These are phyloP conservation scores for Flueggea neowawraea DNA, from an alignment of 441 rosid genomes.

Conservation along the genomic window DNA sequence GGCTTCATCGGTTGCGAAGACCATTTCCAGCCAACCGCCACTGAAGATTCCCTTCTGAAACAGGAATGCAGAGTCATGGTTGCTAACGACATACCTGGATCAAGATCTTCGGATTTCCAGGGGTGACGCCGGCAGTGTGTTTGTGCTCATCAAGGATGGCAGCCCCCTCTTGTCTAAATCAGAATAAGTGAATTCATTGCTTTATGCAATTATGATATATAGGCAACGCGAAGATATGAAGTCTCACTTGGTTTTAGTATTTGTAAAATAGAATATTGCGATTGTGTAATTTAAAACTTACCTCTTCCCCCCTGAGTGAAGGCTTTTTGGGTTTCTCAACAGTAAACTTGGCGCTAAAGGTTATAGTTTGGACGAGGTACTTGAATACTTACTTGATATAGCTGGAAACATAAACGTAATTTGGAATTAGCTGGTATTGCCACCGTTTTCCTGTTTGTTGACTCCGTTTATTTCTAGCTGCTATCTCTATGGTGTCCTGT, in stretches of 20 bases:
- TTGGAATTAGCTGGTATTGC: too few species aligned
- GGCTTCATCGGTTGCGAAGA: constrained; percentile 76
- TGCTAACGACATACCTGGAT: constrained; percentile 92
- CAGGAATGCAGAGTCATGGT: constrained; percentile 77
- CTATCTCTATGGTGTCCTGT: too few species aligned
- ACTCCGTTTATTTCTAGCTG: too few species aligned
- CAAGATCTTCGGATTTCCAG: constrained; percentile 87
- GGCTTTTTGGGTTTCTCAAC: too few species aligned
- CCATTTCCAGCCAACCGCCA: constrained; percentile 93
- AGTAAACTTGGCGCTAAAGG: too few species aligned
- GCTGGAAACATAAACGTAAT: too few species aligned
- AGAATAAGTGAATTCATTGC: too few species aligned
- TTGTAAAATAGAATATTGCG: background rate
- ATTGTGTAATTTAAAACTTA: background rate
- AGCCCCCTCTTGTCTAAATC: constrained; percentile 45
- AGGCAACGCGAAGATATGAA: background rate
- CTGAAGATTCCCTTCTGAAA: constrained; percentile 65
- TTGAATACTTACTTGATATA: too few species aligned
- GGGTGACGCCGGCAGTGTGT: constrained; percentile 89
- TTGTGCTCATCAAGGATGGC: constrained; percentile 89
- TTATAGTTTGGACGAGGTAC: too few species aligned
- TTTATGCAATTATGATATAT: too few species aligned
- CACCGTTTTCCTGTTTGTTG: too few species aligned
- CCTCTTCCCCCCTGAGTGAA: too few species aligned
- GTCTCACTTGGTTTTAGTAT: background rate